A percentile compares a stretch with the other conserved stretches of the same genome.
These are phyloP conservation scores for Fusarium ambrosium DNA, from an alignment of 2,329 filamentous ascomycete genomes.

Conservation along the genomic window DNA sequence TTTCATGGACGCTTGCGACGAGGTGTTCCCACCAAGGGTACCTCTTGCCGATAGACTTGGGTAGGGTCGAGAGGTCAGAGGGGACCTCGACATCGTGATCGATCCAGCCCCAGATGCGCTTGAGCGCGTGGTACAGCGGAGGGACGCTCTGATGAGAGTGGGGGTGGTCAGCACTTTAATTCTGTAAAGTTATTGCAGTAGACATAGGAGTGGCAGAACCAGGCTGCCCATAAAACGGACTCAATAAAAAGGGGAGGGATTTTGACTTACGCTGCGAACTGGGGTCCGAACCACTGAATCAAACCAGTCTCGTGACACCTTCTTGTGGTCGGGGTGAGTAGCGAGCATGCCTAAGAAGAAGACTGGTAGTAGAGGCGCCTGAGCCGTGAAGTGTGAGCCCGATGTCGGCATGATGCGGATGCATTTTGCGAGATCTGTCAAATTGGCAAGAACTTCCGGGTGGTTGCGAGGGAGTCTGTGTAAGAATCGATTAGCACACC, in stretches of 20 bases:
- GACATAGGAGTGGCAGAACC: slow-evolving; percentile 34
- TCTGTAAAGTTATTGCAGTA: slow-evolving; percentile 34
- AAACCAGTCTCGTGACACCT: slow-evolving; percentile 53
- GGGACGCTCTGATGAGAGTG: slow-evolving; percentile 54
- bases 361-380: slow-evolving; percentile 57
- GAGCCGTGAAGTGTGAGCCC: slow-evolving; percentile 56
- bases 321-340: slow-evolving; percentile 45
- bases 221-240: slow-evolving; percentile 38
- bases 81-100: slow-evolving; percentile 43
- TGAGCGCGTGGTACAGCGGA: slow-evolving; percentile 52
- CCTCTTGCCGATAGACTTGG: slow-evolving; percentile 48
- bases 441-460: slow-evolving; percentile 49
- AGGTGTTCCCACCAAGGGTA: slow-evolving; percentile 58
- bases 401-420: slow-evolving; percentile 58
- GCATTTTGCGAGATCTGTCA: slow-evolving; percentile 53
- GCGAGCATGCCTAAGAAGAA: slow-evolving; percentile 57
- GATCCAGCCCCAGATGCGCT: slow-evolving; percentile 55
- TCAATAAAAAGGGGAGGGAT: slow-evolving; percentile 23
- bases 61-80: slow-evolving; percentile 23
- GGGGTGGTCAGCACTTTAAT: slow-evolving; percentile 36
- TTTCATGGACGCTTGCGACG: slow-evolving; percentile 49
- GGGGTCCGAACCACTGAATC: slow-evolving; percentile 53
- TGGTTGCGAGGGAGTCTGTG: slow-evolving; percentile 57
- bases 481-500: slow-evolving; percentile 34
- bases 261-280: slow-evolving; percentile 56